A percentile compares a stretch with the other conserved stretches of the same genome.
These are phyloP conservation scores for Panaeolus cyanescens DNA, from an alignment of 768 basidiomycete species.

Conservation along the genomic window DNA sequence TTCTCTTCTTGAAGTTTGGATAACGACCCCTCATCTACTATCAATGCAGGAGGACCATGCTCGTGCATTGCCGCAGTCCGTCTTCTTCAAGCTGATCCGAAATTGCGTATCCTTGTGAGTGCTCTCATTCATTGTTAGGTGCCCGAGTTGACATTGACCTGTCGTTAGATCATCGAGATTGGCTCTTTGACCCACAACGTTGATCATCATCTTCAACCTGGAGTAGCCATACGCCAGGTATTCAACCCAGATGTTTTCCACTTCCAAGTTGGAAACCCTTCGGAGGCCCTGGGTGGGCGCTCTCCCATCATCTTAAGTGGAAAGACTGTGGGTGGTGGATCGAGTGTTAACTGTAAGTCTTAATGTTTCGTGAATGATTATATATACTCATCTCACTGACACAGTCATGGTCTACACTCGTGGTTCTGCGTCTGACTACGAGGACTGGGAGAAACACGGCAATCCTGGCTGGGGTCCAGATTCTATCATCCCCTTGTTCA, in stretches of 20 bases:
- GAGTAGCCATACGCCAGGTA: constrained; percentile 44
- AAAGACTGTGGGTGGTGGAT: constrained; percentile 63
- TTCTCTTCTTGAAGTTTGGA: too few relatives aligned
- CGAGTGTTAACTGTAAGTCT: constrained; percentile 57
- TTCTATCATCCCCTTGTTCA: constrained; percentile 56
- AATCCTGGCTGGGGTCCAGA: constrained; percentile 65
- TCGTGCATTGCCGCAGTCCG: constrained; percentile 59
- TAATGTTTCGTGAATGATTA: not conserved
- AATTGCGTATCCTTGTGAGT: constrained; percentile 53
- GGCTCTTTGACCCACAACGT: constrained; percentile 53
- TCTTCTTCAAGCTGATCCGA: constrained; percentile 52
- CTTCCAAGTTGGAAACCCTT: constrained; percentile 42
- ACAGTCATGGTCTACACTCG: constrained; percentile 58
- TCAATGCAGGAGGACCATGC: constrained; percentile 54
- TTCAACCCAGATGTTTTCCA: constrained; percentile 25
- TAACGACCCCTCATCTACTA: too few relatives aligned
- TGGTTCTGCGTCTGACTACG: constrained; percentile 62
- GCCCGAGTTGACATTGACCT: not conserved
- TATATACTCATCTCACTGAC: not conserved
- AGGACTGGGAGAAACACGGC: constrained; percentile 57
- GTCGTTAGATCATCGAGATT: constrained; percentile 51
- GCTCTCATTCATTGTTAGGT: too few relatives aligned
- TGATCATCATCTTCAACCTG: constrained; percentile 53
- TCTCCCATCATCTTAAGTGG: constrained; percentile 43
- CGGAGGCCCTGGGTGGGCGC: constrained; percentile 46